Conservation (phyloP, 139 green algal species). For the Haematococcus lacustris region DNA sequence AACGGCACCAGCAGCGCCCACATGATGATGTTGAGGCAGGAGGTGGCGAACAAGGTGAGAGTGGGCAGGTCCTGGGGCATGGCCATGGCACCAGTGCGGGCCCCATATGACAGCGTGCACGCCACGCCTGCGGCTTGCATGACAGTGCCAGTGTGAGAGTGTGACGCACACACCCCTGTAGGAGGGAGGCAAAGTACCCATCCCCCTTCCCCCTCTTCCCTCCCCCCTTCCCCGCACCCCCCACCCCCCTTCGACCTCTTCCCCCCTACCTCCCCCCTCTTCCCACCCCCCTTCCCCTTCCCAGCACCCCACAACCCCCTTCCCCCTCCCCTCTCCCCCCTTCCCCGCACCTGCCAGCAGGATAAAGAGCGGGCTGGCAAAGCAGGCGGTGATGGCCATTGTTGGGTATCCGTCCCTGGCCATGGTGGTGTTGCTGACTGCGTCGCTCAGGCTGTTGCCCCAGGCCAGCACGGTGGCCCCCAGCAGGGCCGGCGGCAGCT, state of each 20-base stretch:
- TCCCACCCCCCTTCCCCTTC: too few species aligned
- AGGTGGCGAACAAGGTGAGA: slow-evolving; percentile 21
- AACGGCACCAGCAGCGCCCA: slow-evolving; percentile 32
- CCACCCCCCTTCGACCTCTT: too few species aligned
- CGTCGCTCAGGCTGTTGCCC: slow-evolving; percentile 48
- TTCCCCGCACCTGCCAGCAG: slow-evolving; percentile 13
- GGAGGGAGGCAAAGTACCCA: too few species aligned
- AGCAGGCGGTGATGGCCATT: slow-evolving; percentile 58
- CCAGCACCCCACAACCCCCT: too few species aligned
- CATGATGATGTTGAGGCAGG: slow-evolving; percentile 22
- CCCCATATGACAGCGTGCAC: slow-evolving; percentile 9
- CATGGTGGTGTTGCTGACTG: slow-evolving; percentile 44
- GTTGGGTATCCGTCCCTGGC: slow-evolving; percentile 32
- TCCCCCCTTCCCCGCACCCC: too few species aligned
- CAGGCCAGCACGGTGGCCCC: slow-evolving; percentile 43
- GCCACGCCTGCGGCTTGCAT: slow-evolving; percentile 18
- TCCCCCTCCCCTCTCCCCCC: too few species aligned
- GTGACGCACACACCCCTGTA: too few species aligned
- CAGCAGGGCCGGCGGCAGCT: slow-evolving; percentile 10
- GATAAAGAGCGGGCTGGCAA: slow-evolving; percentile 25
- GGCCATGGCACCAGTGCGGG: slow-evolving; percentile 4
- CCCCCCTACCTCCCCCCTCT: too few species aligned
- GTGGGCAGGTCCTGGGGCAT: slow-evolving; percentile 19
- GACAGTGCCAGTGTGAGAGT: too few species aligned
- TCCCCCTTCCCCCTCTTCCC: too few species aligned